Conservation (phyloP, 306 rosid genomes). For the Biancaea sappan region DNA sequence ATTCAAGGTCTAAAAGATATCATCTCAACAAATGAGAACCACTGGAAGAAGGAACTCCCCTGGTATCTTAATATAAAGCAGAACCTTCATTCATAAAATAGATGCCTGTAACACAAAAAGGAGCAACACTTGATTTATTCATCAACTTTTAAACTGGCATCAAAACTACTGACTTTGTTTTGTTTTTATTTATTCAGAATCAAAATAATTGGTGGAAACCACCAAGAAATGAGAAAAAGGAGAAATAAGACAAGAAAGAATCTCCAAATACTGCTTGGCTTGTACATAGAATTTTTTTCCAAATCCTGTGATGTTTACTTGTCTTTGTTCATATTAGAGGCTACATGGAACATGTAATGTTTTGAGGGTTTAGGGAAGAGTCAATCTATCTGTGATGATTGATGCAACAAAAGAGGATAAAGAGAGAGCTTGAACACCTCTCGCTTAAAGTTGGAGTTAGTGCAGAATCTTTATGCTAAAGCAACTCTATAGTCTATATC, state of each 20-base stretch:
- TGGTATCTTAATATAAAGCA: conserved; percentile 37
- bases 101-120: conserved; percentile 43
- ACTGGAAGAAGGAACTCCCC: conserved; percentile 27
- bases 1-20: conserved; percentile 37
- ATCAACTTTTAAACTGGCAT: conserved; percentile 36
- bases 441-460: conserved; percentile 25
- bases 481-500: conserved; percentile 3
- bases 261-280: conserved; percentile 26
- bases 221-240: not conserved
- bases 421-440: conserved; percentile 44
- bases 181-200: conserved; percentile 25
- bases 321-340: conserved; percentile 31
- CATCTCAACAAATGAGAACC: conserved; percentile 40
- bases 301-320: conserved; percentile 37
- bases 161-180: conserved; percentile 7
- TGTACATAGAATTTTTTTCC: conserved; percentile 13
- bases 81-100: conserved; percentile 37
- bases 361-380: not conserved
- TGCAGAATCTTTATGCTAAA: conserved; percentile 36
- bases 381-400: conserved; percentile 37
- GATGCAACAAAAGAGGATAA: not conserved
- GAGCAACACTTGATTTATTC: conserved; percentile 12
- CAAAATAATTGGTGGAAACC: not conserved
- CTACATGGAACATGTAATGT: conserved; percentile 29
- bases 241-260: conserved; percentile 29